Evolutionary conservation across 257 asterid genomes (phyloP), one percentile per base, ranked within the genome.

Genomic region (Petunia axillaris): DNA sequence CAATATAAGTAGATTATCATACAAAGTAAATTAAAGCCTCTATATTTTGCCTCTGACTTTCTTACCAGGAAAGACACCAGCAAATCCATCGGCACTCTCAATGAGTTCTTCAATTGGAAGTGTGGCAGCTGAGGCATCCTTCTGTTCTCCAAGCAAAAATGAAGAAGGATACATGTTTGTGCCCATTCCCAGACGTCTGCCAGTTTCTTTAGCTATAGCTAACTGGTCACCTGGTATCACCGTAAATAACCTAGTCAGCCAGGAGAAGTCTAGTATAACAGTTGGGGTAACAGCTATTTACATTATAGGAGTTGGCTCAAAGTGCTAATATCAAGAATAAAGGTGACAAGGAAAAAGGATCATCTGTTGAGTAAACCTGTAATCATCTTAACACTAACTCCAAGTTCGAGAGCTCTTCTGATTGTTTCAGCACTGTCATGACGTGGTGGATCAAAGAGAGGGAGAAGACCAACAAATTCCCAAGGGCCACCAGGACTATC

Each of bases 381-480:
- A 39, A 91, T 91, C 96, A 91, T 89, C 80, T 91, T 91, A 64
- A 91, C 94, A 84, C 90, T 88, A 16, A 88, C 96, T 57, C 94
- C 96, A 80, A 91, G 96, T 78, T 88, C 91, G 0, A 91, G 89
- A 80, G 94, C 96, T 65, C 85, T 89, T 63, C 86, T 85, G 60
- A 91, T 91, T 6, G 94, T 91, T 79, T 91, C 91, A 39, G 92
- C 94, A 75, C 96, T 90, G 70, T 88, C 94, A 57, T 91, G 96
- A 6, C 90, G 90, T 3, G 94, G 94, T 15, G 92, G 96, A 84
- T 91, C 96, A 59, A 90, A 91, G 37, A 91, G 91, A 7, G 94
- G 94, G 50, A 91, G 92, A 36, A 91, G 92, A n/a, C 92, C 96
- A 13, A 91, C 87, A 74, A 91, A 91, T 46, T 91, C 90, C 96